Evolutionary conservation across 495 filamentous ascomycete species (phyloP).

Genomic region (Arthonia radiata): DNA sequence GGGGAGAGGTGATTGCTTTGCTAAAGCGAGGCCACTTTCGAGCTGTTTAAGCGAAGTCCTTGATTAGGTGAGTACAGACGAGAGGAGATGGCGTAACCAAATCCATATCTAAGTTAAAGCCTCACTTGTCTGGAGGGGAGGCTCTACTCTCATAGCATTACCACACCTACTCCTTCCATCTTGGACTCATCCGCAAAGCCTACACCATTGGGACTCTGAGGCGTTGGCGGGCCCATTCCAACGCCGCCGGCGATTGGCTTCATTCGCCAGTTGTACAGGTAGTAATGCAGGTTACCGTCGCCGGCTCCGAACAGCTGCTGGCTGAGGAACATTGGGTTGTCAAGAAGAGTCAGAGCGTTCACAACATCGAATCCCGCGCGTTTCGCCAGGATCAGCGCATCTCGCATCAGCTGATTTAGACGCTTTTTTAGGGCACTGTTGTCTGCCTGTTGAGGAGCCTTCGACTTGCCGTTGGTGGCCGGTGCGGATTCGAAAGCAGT

Average conservation of each 20-base stretch:
- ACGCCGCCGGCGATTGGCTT: conserved; percentile 61
- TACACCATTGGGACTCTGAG: conserved; percentile 45
- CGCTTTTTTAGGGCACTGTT: conserved; percentile 33
- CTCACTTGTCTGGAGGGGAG: no score
- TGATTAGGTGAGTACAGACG: no score
- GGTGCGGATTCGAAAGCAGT: conserved; percentile 44
- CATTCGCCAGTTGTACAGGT: conserved; percentile 88
- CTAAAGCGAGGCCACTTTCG: no score
- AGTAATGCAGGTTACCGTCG: conserved; percentile 85
- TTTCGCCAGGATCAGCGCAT: conserved; percentile 75
- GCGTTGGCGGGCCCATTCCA: no score
- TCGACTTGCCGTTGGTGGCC: no score
- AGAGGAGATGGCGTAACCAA: no score
- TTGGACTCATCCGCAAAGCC: conserved; percentile 48
- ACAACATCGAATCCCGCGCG: conserved; percentile 78
- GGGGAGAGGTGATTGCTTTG: no score
- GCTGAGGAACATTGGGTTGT: conserved; percentile 80
- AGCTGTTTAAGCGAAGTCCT: no score
- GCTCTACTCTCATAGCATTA: conserved; percentile 52
- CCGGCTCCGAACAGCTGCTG: conserved; percentile 83
- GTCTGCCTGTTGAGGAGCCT: conserved; percentile 17
- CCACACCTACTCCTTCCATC: conserved; percentile 70
- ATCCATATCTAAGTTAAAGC: no score
- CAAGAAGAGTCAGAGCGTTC: conserved; percentile 78
- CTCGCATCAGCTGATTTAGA: conserved; percentile 52